phyloP scores from a whole-genome alignment of 352 stramenopile species.

The Ochromonadaceae sp. region DNA sequence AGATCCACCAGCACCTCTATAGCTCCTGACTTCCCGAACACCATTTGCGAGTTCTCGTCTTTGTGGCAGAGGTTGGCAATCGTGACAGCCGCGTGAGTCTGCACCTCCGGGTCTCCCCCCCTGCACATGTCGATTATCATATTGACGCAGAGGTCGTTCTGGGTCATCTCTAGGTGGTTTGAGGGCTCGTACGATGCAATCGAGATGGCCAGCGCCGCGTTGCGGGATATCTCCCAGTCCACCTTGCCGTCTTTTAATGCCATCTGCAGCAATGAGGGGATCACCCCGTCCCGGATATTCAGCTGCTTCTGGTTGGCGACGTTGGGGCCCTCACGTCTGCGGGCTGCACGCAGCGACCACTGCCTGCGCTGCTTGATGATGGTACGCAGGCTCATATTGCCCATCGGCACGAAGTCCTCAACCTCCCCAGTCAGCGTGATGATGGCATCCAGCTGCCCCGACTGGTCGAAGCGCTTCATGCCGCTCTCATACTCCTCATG shows the following conservation, averaged over 20 bases:
- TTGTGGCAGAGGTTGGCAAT: conserved; percentile 12
- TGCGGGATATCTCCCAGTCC: conserved; percentile 5
- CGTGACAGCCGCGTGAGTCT: conserved; percentile 14
- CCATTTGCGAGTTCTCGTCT: neutral
- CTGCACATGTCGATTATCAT: neutral
- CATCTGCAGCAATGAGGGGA: neutral
- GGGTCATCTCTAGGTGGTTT: conserved; percentile 2
- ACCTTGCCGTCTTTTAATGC: neutral
- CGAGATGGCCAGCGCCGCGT: neutral
- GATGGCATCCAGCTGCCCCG: neutral
- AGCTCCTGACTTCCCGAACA: neutral
- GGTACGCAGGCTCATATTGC: neutral
- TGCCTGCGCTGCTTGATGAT: conserved; percentile 14
- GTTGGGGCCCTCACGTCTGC: conserved; percentile 8
- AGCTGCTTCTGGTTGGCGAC: neutral
- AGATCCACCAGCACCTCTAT: neutral
- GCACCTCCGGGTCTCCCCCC: neutral
- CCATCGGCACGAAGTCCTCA: no score
- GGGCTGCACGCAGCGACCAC: conserved; percentile 3
- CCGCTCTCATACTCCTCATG: neutral
- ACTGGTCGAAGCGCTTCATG: neutral
- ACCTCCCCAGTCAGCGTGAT: neutral
- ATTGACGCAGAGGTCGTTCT: neutral
- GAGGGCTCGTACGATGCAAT: conserved; percentile 10
- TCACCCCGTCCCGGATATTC: conserved; percentile 1